Base-by-base conservation (phyloP, 129 eudicot species). In the Chrysanthemum seticuspe region DNA sequence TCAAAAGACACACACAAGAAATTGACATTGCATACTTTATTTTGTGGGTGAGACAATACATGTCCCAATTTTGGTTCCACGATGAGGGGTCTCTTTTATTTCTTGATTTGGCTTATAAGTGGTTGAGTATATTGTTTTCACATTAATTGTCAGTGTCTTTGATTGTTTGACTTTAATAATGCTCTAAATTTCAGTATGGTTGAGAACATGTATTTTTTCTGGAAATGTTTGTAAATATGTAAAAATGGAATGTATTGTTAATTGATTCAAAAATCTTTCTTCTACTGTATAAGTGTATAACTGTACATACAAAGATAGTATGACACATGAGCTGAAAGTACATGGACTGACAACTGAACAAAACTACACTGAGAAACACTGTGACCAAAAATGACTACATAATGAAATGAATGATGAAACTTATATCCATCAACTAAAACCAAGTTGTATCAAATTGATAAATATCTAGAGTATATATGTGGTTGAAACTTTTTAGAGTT, bases 51-150 rank as follows among this genome's bases (percentile, higher is more conserved):
- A 73, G 77, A 73, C 70, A 62, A 61, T 60, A 48, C 45, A 25
- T 25, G 50, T 49, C 77, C 51, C 31, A 60, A 61, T 4, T 62
- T 62, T 62, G 77, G 60, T 51, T 31, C 49, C 31, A 73, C 48
- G 53, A 40, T 16, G 50, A 54, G 67, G 52, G 68, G 53, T 75
- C 67, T 66, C 67, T 45, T 13, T 75, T 23, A 23, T 56, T 75
- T 57, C 68, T 55, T 67, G 13, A n/a, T 67, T 56, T 56, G 62
- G 62, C n/a, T 40, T 40, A 40, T 55, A 31, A 58, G 74, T 21
- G 48, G 68, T 61, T 61, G 70, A 51, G 19, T 56, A 62, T 49
- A 40, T 70, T 76, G 70, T 71, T 71, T 70, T 62, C 81, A 62
- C 47, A 77, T 70, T 62, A 27, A 70, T 77, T 70, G 66, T 52